Evolutionary conservation across 306 rosid genomes (phyloP).

Genomic region (Fragaria ananassa): DNA sequence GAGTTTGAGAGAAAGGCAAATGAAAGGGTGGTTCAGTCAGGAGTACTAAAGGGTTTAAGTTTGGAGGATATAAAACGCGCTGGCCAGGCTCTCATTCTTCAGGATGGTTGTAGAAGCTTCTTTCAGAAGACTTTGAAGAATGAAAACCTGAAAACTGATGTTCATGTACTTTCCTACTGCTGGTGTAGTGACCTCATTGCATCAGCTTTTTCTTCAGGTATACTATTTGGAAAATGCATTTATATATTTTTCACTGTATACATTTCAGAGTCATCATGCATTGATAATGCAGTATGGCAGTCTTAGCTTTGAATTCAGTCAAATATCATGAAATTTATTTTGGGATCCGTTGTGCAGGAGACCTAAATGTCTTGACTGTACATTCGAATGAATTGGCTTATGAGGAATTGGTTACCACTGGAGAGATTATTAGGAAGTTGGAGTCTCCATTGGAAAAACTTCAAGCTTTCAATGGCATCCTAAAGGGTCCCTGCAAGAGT

Average conservation of each 20-base stretch:
- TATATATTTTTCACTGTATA: not conserved
- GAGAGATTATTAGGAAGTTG: constrained; percentile 24
- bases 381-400: constrained; percentile 27
- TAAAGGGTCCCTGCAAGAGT: constrained; percentile 3
- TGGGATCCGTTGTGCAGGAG: constrained; percentile 10
- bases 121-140: constrained; percentile 21
- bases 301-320: not conserved
- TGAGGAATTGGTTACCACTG: constrained; percentile 18
- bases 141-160: constrained; percentile 3
- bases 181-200: constrained; percentile 28
- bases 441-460: constrained; percentile 28
- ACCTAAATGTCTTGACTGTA: constrained; percentile 11
- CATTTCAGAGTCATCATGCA: not conserved
- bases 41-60: constrained; percentile 19
- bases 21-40: constrained; percentile 22
- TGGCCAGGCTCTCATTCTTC: constrained; percentile 23
- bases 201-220: constrained; percentile 34
- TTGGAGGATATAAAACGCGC: constrained; percentile 17
- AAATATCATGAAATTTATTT: not conserved
- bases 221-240: not conserved
- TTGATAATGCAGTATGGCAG: not conserved
- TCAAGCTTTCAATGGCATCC: constrained; percentile 13
- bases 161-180: constrained; percentile 28
- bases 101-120: constrained; percentile 30
- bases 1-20: constrained; percentile 24